These are phyloP conservation scores for Vitis amurensis DNA, from an alignment of 164 flowering plant species.

Conservation along the genomic window DNA sequence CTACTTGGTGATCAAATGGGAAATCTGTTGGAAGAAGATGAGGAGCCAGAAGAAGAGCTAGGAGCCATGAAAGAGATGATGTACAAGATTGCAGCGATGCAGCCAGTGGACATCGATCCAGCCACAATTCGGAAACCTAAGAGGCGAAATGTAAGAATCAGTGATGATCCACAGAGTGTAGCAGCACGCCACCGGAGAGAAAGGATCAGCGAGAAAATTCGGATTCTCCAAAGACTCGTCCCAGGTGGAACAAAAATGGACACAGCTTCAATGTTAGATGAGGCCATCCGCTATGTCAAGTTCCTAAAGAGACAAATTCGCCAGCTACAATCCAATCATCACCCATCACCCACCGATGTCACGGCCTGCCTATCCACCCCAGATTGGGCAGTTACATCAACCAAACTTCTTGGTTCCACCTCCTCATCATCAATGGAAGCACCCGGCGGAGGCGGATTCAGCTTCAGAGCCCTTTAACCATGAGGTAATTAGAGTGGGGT, in stretches of 20 bases:
- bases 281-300: constrained; percentile 84
- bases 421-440: constrained; percentile 7
- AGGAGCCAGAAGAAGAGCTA: constrained; percentile 59
- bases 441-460: neutral
- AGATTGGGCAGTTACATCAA: constrained; percentile 9
- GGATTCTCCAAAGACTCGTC: constrained; percentile 60
- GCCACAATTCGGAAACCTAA: constrained; percentile 68
- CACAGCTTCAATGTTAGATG: constrained; percentile 86
- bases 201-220: constrained; percentile 72
- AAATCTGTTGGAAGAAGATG: constrained; percentile 28
- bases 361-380: neutral
- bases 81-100: constrained; percentile 91
- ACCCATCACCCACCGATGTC: neutral
- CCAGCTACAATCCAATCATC: constrained; percentile 40
- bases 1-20: neutral
- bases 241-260: constrained; percentile 92
- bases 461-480: constrained; percentile 5
- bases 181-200: constrained; percentile 83
- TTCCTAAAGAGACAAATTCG: constrained; percentile 72
- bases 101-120: constrained; percentile 88
- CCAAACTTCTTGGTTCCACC: neutral
- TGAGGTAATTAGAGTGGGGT: constrained; percentile 24
- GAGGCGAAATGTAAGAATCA: constrained; percentile 73
- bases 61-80: constrained; percentile 92
- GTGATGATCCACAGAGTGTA: constrained; percentile 86